phyloP scores from a whole-genome alignment of 1,139 yeast genomes.

The Saccharomycopsis phalli region DNA sequence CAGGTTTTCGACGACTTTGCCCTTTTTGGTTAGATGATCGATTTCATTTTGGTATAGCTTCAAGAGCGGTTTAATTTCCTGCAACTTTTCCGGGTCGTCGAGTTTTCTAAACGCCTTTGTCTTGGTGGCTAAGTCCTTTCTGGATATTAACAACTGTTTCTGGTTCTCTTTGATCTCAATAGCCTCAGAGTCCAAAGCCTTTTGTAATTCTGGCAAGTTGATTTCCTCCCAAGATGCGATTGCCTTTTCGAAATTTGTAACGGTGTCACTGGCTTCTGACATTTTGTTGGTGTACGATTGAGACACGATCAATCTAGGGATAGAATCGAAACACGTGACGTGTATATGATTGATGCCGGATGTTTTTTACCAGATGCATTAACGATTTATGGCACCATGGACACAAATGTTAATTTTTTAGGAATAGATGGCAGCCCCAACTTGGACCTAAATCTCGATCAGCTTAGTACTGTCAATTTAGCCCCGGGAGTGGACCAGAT shows the following conservation, averaged over 20 bases:
- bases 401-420: slow-evolving; percentile 10
- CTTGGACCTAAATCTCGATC: slow-evolving; percentile 12
- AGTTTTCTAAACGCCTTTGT: slow-evolving; percentile 79
- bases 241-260: slow-evolving; percentile 43
- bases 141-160: slow-evolving; percentile 50
- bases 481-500: slow-evolving; percentile 9
- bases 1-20: slow-evolving; percentile 62
- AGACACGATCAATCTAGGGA: background rate
- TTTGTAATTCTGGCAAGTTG: slow-evolving; percentile 60
- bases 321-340: too few relatives aligned
- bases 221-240: slow-evolving; percentile 71
- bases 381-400: background rate
- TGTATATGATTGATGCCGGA: background rate
- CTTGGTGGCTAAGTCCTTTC: slow-evolving; percentile 69
- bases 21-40: slow-evolving; percentile 69
- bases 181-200: slow-evolving; percentile 66
- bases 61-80: slow-evolving; percentile 55
- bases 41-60: slow-evolving; percentile 85
- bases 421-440: slow-evolving; percentile 9
- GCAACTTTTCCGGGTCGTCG: slow-evolving; percentile 54
- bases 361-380: background rate
- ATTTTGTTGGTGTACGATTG: background rate
- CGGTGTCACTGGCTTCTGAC: background rate
- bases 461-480: background rate
- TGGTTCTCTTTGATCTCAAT: slow-evolving; percentile 65